Conservation (phyloP, 306 rosid species). For the Rosa multiflora region DNA sequence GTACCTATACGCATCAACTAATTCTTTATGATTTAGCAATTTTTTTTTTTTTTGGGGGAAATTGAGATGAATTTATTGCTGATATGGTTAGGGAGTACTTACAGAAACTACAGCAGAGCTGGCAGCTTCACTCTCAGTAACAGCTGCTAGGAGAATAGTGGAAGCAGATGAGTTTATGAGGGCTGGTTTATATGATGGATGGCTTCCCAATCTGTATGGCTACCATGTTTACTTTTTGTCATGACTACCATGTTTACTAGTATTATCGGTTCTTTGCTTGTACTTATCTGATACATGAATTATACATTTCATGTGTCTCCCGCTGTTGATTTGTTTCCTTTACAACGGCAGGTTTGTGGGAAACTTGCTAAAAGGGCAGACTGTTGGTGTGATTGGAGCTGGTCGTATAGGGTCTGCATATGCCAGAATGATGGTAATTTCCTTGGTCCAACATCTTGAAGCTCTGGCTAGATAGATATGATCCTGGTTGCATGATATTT, state of each 20-base stretch:
- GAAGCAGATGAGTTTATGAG: conserved; percentile 99
- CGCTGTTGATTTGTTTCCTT: conserved; percentile 17
- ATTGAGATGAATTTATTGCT: conserved; percentile 20
- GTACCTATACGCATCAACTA: background rate
- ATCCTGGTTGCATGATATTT: background rate
- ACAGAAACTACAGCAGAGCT: conserved; percentile 98
- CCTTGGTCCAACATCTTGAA: conserved; percentile 11
- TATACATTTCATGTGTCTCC: conserved; percentile 8
- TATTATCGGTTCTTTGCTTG: conserved; percentile 11
- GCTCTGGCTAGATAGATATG: background rate
- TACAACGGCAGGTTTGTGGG: conserved; percentile 72
- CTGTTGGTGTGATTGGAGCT: conserved; percentile 99
- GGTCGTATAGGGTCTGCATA: conserved; percentile 98
- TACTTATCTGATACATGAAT: background rate
- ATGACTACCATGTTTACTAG: conserved; percentile 27
- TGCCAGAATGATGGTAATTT: conserved; percentile 96
- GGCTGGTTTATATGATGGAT: conserved; percentile 93
- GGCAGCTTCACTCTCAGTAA: conserved; percentile 85
- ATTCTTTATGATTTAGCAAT: background rate
- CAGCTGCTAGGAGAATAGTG: conserved; percentile 97
- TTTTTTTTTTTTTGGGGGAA: background rate
- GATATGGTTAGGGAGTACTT: conserved; percentile 79
- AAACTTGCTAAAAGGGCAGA: conserved; percentile 92
- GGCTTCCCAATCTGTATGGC: conserved; percentile 94
- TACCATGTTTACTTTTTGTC: background rate